These are phyloP conservation scores for Colletotrichum sp. DNA, from an alignment of 2,329 filamentous ascomycete genomes.

Conservation along the genomic window DNA sequence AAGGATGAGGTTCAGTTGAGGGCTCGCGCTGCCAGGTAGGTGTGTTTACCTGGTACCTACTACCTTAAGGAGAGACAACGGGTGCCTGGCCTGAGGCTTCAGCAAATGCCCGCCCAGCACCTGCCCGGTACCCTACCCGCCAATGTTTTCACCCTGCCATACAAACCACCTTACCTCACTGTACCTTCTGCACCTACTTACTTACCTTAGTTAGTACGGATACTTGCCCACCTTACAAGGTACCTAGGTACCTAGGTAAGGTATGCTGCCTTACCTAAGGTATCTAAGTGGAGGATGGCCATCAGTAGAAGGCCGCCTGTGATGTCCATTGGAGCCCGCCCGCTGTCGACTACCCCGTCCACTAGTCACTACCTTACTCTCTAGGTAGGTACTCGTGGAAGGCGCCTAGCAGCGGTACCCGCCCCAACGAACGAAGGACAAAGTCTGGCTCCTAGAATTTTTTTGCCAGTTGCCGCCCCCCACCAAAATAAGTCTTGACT, in stretches of 20 bases:
- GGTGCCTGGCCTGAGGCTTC: background rate
- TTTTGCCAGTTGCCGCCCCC: conserved; percentile 8
- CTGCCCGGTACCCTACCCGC: background rate
- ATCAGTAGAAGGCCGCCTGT: background rate
- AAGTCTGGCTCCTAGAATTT: conserved; percentile 11
- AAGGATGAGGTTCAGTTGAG: background rate
- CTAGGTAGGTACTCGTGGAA: background rate
- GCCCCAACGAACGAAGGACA: conserved; percentile 12
- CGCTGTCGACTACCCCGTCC: background rate
- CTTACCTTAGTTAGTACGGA: background rate
- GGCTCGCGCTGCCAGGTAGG: background rate
- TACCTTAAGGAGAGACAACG: background rate
- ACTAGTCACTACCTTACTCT: background rate
- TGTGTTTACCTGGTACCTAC: background rate
- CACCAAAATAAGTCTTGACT: conserved; percentile 23
- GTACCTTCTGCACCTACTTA: background rate
- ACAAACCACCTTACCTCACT: background rate
- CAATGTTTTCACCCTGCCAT: background rate
- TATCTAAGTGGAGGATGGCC: background rate
- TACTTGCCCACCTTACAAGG: background rate
- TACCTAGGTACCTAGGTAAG: background rate
- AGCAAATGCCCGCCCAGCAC: background rate
- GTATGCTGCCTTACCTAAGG: background rate
- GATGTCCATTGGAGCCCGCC: background rate
- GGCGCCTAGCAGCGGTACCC: conserved; percentile 15